A percentile compares a stretch with the other conserved stretches of the same genome.
Conservation (phyloP, 1,139 yeast genomes). For the Saccharomyces hybrid region DNA sequence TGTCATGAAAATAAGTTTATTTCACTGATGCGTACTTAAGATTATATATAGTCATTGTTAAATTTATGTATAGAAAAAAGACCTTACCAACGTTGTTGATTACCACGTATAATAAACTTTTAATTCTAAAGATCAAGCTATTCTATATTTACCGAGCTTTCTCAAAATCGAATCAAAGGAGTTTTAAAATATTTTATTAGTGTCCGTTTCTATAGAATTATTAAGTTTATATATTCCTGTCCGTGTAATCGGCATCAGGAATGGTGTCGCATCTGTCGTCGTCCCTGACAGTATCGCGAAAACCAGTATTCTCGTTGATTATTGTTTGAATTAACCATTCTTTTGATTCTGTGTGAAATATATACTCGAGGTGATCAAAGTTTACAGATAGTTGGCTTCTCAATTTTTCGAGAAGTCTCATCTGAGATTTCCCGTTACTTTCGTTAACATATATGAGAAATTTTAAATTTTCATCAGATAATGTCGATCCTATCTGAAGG, state of each 20-base stretch:
- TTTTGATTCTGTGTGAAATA: slow-evolving; percentile 36
- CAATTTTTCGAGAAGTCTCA: slow-evolving; percentile 5
- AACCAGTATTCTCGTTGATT: slow-evolving; percentile 37
- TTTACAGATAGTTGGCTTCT: slow-evolving; percentile 1
- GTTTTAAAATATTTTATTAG: neutral
- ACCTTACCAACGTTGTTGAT: neutral
- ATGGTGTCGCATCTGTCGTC: neutral
- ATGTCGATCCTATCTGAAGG: neutral
- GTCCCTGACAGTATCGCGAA: neutral
- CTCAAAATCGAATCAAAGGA: neutral
- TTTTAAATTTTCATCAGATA: slow-evolving; percentile 1
- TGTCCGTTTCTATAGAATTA: neutral
- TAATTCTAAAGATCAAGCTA: neutral
- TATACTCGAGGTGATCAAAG: neutral
- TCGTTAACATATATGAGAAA: slow-evolving; percentile 13
- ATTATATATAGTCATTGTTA: neutral
- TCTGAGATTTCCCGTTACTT: slow-evolving; percentile 5
- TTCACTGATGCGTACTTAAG: neutral
- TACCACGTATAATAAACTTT: neutral
- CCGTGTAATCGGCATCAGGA: neutral
- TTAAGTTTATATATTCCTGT: neutral
- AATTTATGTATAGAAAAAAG: neutral
- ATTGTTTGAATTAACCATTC: slow-evolving; percentile 74
- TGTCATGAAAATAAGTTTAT: neutral
- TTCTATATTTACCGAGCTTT: neutral